phyloP scores from a whole-genome alignment of 1,284 basidiomycete genomes.

The Cutaneotrichosporon arboriforme region DNA sequence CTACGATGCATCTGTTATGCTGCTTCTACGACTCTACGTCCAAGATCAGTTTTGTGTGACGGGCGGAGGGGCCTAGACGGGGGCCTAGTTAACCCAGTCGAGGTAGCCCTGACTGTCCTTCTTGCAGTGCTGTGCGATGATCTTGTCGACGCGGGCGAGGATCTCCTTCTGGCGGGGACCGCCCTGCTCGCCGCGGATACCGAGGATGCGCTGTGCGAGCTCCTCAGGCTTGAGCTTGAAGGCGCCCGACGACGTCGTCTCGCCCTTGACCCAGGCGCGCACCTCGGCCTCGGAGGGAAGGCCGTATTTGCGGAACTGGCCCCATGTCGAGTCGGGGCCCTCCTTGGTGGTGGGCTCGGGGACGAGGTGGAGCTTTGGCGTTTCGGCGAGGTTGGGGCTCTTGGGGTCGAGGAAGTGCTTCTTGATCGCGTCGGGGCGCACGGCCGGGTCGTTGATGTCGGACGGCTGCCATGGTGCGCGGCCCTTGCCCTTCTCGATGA shows the following conservation, averaged over 20 bases:
- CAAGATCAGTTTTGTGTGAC: background rate
- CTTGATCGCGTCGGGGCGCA: slow-evolving; percentile 52
- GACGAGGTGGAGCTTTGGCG: slow-evolving; percentile 28
- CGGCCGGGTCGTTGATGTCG: slow-evolving; percentile 55
- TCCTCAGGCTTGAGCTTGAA: slow-evolving; percentile 43
- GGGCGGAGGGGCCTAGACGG: background rate
- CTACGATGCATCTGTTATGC: background rate
- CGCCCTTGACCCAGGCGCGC: slow-evolving; percentile 35
- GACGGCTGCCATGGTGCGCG: slow-evolving; percentile 52
- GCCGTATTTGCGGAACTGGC: slow-evolving; percentile 43
- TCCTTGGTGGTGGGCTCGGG: slow-evolving; percentile 22
- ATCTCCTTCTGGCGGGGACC: slow-evolving; percentile 29
- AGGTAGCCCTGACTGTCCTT: slow-evolving; percentile 39
- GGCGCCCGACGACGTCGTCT: slow-evolving; percentile 37
- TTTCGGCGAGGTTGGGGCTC: slow-evolving; percentile 63
- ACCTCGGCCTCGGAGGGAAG: slow-evolving; percentile 41
- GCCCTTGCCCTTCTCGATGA: slow-evolving; percentile 59
- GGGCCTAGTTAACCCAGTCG: slow-evolving; percentile 27
- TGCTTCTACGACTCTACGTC: slow-evolving; percentile 4
- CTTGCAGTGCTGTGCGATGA: slow-evolving; percentile 31
- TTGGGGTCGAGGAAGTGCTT: slow-evolving; percentile 46
- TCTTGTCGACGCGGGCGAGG: slow-evolving; percentile 23
- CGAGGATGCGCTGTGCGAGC: slow-evolving; percentile 34
- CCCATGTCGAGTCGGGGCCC: slow-evolving; percentile 40
- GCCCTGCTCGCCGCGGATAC: slow-evolving; percentile 22